Base-by-base conservation (phyloP, 257 asterid genomes). In the Striga asiatica region DNA sequence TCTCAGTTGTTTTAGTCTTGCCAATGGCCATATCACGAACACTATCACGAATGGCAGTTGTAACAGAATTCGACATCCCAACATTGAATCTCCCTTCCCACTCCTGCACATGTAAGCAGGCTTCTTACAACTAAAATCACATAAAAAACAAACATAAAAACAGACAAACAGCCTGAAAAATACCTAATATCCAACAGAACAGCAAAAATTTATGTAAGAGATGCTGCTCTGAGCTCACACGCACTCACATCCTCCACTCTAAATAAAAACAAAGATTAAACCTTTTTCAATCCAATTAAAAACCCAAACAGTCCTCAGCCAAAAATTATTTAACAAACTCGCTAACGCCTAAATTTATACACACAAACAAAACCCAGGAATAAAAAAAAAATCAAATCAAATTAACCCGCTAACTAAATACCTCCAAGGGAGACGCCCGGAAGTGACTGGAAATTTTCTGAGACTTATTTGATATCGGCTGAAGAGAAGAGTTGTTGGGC, bases 1-100 rank as follows among this genome's bases (percentile, higher is more conserved):
- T 91, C 60, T 91, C 98, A 5, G 83, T 77, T 3, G 85, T 84
- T 68, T 31, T 84, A 42, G 95, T 81, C 74, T 66, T 91, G 24
- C 98, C 98, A 53, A 91, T 91, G 37, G 96, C 87, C 89, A 82
- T 82, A 65, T 69, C 95, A 18, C 97, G 95, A 64, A 91, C 89
- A 70, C 95, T 87, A 55, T 59, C 98, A 38, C 98, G 98, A 53
- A 91, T 91, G n/a, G 92, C 95, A 54, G 98, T 84, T 12, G 95
- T 84, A 29, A 91, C 98, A 11, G 94, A 87, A 67, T 91, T 91
- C 3, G 98, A 91, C 98, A 91, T 91, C 43, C 89, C 87, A 66
- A 61, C 73, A 56, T 71, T 64, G 37, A 84, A 55, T 78, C 98
- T 87, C 67, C 98, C 98, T 65, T 87, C 98, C 98, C 98, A 91